These are phyloP conservation scores for Boletus subparvulus DNA, from an alignment of 768 basidiomycete species.

Conservation along the genomic window DNA sequence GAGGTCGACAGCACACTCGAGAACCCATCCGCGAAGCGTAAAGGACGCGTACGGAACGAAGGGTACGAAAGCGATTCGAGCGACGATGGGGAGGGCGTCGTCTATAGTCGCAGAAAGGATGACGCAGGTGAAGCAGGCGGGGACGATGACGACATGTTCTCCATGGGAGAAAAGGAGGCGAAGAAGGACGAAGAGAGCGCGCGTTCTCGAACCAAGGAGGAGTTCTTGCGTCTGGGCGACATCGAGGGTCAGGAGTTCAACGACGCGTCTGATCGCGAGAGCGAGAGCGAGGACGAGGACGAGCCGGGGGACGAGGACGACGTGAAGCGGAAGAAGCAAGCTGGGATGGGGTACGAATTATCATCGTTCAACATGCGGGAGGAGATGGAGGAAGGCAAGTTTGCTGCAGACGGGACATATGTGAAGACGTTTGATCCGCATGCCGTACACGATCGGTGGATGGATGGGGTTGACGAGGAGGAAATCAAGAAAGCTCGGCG, in stretches of 20 bases:
- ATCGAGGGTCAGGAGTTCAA: conserved; percentile 96
- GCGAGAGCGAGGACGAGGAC: conserved; percentile 35
- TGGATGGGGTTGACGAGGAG: conserved; percentile 83
- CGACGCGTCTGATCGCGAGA: conserved; percentile 33
- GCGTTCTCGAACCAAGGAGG: conserved; percentile 57
- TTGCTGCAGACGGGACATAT: conserved; percentile 90
- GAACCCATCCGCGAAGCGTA: conserved; percentile 56
- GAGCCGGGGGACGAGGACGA: conserved; percentile 72
- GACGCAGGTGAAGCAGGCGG: conserved; percentile 54
- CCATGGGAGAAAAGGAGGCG: conserved; percentile 58
- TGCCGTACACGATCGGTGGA: conserved; percentile 92
- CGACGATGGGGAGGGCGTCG: conserved; percentile 94
- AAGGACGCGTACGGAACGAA: conserved; percentile 76
- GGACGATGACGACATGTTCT: conserved; percentile 81
- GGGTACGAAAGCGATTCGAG: conserved; percentile 94
- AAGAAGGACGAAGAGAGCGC: conserved; percentile 43
- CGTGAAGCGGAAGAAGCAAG: conserved; percentile 69
- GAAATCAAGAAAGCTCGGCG: conserved; percentile 82
- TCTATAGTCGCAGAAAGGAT: conserved; percentile 67
- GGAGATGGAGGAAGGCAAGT: conserved; percentile 98
- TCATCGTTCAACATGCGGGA: conserved; percentile 99
- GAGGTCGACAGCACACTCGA: conserved; percentile 77
- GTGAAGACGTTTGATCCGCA: conserved; percentile 86
- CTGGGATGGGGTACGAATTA: conserved; percentile 90
- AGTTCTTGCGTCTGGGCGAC: conserved; percentile 85